phyloP scores from a whole-genome alignment of 2,329 filamentous ascomycete genomes.

The Thielaviopsis punctulata region DNA sequence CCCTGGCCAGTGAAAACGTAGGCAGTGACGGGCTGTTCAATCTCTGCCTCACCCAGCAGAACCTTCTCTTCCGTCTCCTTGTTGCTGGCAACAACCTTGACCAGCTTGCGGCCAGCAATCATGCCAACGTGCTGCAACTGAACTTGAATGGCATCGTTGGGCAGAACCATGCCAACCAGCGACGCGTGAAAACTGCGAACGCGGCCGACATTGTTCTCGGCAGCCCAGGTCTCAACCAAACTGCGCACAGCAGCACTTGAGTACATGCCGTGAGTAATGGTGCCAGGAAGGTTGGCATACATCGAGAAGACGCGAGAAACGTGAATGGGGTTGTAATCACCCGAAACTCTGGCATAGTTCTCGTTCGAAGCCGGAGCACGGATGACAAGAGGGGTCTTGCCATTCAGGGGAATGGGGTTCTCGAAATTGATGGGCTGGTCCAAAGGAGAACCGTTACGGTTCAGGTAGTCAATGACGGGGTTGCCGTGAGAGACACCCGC shows the following conservation, averaged over 20 bases:
- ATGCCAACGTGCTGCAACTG: slow-evolving; percentile 94
- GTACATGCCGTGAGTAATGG: slow-evolving; percentile 99
- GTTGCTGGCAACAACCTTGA: slow-evolving; percentile 95
- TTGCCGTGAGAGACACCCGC: slow-evolving; percentile 85
- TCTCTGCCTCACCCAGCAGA: slow-evolving; percentile 82
- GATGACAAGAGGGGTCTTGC: slow-evolving; percentile 73
- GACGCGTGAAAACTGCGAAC: slow-evolving; percentile 95
- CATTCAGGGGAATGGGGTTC: slow-evolving; percentile 88
- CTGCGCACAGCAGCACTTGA: slow-evolving; percentile 91
- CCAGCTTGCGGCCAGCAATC: slow-evolving; percentile 96
- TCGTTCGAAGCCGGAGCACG: slow-evolving; percentile 93
- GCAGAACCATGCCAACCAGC: slow-evolving; percentile 95
- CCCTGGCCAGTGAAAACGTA: slow-evolving; percentile 98
- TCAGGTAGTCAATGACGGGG: slow-evolving; percentile 88
- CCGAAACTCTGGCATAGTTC: slow-evolving; percentile 92
- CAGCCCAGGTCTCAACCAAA: slow-evolving; percentile 95
- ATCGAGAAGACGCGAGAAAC: slow-evolving; percentile 91
- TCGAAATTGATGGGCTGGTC: slow-evolving; percentile 96
- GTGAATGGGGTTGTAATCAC: slow-evolving; percentile 98
- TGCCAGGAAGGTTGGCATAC: slow-evolving; percentile 89
- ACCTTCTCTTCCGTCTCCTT: slow-evolving; percentile 95
- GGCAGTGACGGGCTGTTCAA: slow-evolving; percentile 89
- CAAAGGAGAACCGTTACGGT: slow-evolving; percentile 77
- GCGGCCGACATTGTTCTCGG: slow-evolving; percentile 94
- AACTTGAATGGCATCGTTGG: slow-evolving; percentile 87